Evolutionary conservation across 371 early-diverging fungal species (phyloP).

Genomic region (Mucor sp.): DNA sequence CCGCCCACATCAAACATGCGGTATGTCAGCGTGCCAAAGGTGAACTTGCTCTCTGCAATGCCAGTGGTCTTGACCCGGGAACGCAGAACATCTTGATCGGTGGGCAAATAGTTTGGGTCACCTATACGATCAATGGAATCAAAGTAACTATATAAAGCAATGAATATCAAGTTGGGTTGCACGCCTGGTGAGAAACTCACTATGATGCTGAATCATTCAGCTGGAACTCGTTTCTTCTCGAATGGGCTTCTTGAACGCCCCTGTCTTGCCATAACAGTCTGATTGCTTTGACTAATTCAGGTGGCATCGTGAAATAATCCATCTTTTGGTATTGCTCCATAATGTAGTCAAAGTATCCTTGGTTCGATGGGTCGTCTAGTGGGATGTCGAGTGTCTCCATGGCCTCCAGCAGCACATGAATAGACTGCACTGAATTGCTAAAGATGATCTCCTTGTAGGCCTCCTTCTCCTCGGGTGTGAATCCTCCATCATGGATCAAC

Average conservation of each 20-base stretch:
- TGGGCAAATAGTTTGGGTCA: slow-evolving; percentile 75
- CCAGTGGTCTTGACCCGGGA: slow-evolving; percentile 92
- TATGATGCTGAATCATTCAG: slow-evolving; percentile 92
- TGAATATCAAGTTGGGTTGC: slow-evolving; percentile 4
- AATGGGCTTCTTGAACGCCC: slow-evolving; percentile 81
- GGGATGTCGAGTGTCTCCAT: slow-evolving; percentile 84
- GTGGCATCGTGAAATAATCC: slow-evolving; percentile 78
- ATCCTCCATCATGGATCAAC: slow-evolving; percentile 94
- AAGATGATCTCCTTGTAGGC: slow-evolving; percentile 94
- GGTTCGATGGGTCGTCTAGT: slow-evolving; percentile 61
- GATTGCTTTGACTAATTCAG: slow-evolving; percentile 79
- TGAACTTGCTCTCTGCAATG: slow-evolving; percentile 87
- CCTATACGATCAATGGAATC: slow-evolving; percentile 91
- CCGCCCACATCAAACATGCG: slow-evolving; percentile 97
- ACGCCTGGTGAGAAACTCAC: slow-evolving; percentile 53
- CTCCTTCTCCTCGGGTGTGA: slow-evolving; percentile 82
- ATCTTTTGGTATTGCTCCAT: slow-evolving; percentile 81
- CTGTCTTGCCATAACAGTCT: slow-evolving; percentile 81
- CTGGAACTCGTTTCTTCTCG: slow-evolving; percentile 92
- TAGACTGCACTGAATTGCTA: slow-evolving; percentile 92
- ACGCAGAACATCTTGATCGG: slow-evolving; percentile 88
- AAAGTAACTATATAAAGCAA: slow-evolving; percentile 70
- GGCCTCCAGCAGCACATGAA: slow-evolving; percentile 93
- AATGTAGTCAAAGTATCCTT: slow-evolving; percentile 65
- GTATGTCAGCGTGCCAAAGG: slow-evolving; percentile 83